Base-by-base conservation (phyloP, 441 rosid species). In the Adansonia madagascariensis region DNA sequence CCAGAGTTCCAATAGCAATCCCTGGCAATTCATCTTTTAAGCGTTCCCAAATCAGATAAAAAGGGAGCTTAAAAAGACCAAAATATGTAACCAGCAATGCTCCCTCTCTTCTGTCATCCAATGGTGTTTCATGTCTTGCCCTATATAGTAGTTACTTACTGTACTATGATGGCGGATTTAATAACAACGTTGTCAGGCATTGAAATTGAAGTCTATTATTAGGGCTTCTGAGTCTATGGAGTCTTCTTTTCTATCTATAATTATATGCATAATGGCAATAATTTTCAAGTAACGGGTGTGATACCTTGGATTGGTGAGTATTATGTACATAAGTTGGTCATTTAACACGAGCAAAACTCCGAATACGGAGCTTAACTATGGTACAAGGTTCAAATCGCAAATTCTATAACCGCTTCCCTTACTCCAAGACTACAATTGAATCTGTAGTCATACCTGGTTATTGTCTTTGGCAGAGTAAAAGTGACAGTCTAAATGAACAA, bases 101-200 rank as follows among this genome's bases (percentile, higher is more conserved):
- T 93, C 91, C 71, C 98, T 90, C 94, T 93, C 96, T 91, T 91
- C 97, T 91, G 93, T 93, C 94, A 89, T 62, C 82, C 66, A 3
- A 61, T 27, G 31, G 43, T 11, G 66, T 3, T 14, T 62, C 44
- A 12, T 62, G 10, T 35, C 18, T 62, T 62, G 44, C 18, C 1
- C 67, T 31, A 62, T 31, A 43, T 62, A 62, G 3, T 14, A 31
- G 67, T 12, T 27, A 62, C 44, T 62, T 27, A 27, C 14, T 12
- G 0, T 35, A 39, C 43, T 39, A 39, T 4, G 55, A 52, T 52
- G n/a, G 35, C 24, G 64, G 39, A 60, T 60, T 60, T 27, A 60
- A 60, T 60, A 60, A 60, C 6, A 6, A 53, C 15, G 4, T 22
- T 11, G 8, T 24, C 7, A 10, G 41, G 64, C 35, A 8, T 8